Base-by-base conservation (phyloP, 495 filamentous ascomycete species). In the Podospora fimiseda region DNA sequence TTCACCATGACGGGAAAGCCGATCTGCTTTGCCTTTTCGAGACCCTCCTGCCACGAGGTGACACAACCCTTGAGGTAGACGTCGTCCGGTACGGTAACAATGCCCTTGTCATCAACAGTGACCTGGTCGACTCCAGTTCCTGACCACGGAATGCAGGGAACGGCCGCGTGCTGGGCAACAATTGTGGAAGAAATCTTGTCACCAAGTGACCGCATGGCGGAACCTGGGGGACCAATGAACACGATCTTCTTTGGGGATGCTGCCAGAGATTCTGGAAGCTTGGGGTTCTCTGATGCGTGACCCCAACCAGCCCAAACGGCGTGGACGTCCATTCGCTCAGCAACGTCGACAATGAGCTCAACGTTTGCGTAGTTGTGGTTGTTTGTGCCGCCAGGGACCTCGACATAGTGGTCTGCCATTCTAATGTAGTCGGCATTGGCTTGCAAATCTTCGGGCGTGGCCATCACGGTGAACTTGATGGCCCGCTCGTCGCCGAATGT, bases 291-390 rank as follows among this genome's bases (percentile, higher is more conserved):
- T 43, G 93, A 97, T 55, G 93, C 93, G 68, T 99, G 93, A 64
- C 93, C 93, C 92, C 93, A 99, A 81, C 93, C 93, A 59, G 93
- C 93, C 93, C 93, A 99, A 14, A 99, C 93, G 52, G 93, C 93
- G 61, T 99, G 93, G 41, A 97, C 93, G 55, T 87, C 82, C 89
- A 96, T 96, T 30, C 93, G 88, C 76, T 99, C 93, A n/a, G 93
- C 93, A 66, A 99, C 82, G 76, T 99, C 93, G 52, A 99, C 93
- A 69, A 99, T 97, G 61, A 99, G 77, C 75, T 99, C 93, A 43
- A 99, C 93, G 73, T 99, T 99, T 67, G 93, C 93, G 69, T 99
- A 99, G 74, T 99, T 99, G 83, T 99, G 96, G 79, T 99, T 99
- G 75, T 99, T 99, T 42, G 94, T 99, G 62, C 93, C 93, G 60